Base-by-base conservation (phyloP, 352 stramenopile genomes). In the Thraustotheca clavata region DNA sequence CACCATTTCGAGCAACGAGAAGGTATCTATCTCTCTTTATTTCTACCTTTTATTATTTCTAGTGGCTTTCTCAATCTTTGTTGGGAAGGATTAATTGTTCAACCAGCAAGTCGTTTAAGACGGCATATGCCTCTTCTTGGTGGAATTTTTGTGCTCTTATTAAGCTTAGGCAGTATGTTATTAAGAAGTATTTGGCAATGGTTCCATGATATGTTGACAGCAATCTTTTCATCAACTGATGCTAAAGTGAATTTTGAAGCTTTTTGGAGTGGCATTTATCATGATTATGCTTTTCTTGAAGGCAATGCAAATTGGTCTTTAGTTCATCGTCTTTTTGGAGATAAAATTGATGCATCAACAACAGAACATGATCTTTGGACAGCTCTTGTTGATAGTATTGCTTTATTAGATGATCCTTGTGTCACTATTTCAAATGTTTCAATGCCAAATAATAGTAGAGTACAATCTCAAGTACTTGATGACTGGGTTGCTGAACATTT, bases 311-410 rank as follows among this genome's bases (percentile, higher is more conserved):
- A 91, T 57, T 93, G 83, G 83, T 59, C 69, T 26, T 75, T 88
- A 16, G 79, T 90, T 32, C 80, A 82, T 49, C 76, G 80, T 31
- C 71, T 93, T 24, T 93, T 86, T 62, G 83, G 81, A 55, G 77
- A 87, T 49, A 67, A 78, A 33, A 79, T 93, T 20, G 62, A 77
- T 46, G 60, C 69, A 0, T 59, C 69, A 5, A 93, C 81, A 0
- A 89, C 75, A 54, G 81, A 93, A 38, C 80, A 93, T 34, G 83
- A 93, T 47, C 69, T 93, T 12, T 90, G 80, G 80, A 80, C 90
- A 48, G 80, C 83, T 31, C 69, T 91, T 8, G 78, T 89, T 26
- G 81, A 89, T 34, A 89, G 76, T 67, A 70, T 89, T 29, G 79
- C 75, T 26, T 60, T 93, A 3, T 88, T 78, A 49, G 80, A 84